Evolutionary conservation across 148 eudicot genomes (phyloP).

Genomic region (Chenopodium suecicum): DNA sequence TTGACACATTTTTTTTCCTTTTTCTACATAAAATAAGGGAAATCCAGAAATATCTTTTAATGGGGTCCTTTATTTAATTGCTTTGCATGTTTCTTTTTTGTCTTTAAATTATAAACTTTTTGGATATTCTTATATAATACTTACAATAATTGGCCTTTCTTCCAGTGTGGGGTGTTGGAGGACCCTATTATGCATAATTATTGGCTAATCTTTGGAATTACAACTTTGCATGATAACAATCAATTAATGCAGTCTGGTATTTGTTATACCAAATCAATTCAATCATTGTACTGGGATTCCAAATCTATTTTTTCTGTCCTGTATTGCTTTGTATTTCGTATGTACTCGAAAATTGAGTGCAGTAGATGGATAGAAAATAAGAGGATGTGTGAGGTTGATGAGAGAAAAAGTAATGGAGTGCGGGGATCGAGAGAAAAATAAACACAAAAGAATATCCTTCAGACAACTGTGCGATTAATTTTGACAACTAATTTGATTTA

Average conservation of each 20-base stretch:
- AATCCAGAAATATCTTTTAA: constrained; percentile 2
- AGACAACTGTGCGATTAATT: not conserved
- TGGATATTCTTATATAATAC: not conserved
- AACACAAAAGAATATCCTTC: too few relatives aligned
- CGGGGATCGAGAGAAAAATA: not conserved
- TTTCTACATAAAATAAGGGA: too few relatives aligned
- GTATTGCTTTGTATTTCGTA: too few relatives aligned
- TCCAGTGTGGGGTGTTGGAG: constrained; percentile 2
- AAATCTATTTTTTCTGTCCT: too few relatives aligned
- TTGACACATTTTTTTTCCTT: not conserved
- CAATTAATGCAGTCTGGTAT: not conserved
- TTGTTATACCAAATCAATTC: not conserved
- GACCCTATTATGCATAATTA: not conserved
- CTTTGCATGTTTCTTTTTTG: not conserved
- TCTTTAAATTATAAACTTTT: not conserved
- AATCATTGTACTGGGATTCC: not conserved
- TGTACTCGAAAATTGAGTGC: too few relatives aligned
- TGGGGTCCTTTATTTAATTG: not conserved
- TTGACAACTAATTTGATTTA: not conserved
- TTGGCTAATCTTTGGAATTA: not conserved
- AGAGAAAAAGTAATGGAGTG: not conserved
- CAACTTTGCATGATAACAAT: not conserved
- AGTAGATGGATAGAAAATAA: too few relatives aligned
- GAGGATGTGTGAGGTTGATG: not conserved
- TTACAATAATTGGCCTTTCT: not conserved